A percentile compares a stretch with the other conserved stretches of the same genome.
Conservation (phyloP, 2,329 filamentous ascomycete genomes). For the Trichoderma polysporum region DNA sequence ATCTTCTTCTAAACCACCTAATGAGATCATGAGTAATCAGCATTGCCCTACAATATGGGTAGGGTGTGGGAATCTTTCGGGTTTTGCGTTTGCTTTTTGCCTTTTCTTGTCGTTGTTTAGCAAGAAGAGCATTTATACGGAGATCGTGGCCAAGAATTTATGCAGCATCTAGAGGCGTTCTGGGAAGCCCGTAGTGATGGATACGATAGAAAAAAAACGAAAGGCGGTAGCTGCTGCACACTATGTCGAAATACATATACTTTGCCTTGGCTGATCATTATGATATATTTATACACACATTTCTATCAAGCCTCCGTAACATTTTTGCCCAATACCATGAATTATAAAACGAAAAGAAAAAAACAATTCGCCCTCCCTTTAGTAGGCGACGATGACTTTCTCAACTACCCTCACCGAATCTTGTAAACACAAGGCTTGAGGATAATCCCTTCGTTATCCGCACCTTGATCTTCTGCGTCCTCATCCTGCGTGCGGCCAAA, state of each 20-base stretch:
- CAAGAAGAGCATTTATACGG: background rate
- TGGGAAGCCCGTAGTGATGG: background rate
- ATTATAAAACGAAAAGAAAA: background rate
- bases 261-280: background rate
- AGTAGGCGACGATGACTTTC: too few relatives aligned
- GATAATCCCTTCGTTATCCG: conserved; percentile 62
- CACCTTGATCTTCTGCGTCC: conserved; percentile 58
- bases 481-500: conserved; percentile 55
- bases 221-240: background rate
- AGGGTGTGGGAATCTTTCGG: background rate
- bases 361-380: background rate
- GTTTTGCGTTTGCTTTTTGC: background rate
- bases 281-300: background rate
- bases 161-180: conserved; percentile 15
- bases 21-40: conserved; percentile 14
- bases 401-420: conserved; percentile 58
- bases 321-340: background rate
- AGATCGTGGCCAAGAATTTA: background rate
- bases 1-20: conserved; percentile 52
- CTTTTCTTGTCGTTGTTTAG: background rate
- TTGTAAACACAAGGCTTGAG: conserved; percentile 98
- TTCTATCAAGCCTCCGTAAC: background rate
- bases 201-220: background rate
- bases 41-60: background rate
- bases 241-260: background rate